A percentile compares a stretch with the other conserved stretches of the same genome.
Evolutionary conservation across 2,329 filamentous ascomycete species (phyloP).

Genomic region (Aspergillus uvarum): DNA sequence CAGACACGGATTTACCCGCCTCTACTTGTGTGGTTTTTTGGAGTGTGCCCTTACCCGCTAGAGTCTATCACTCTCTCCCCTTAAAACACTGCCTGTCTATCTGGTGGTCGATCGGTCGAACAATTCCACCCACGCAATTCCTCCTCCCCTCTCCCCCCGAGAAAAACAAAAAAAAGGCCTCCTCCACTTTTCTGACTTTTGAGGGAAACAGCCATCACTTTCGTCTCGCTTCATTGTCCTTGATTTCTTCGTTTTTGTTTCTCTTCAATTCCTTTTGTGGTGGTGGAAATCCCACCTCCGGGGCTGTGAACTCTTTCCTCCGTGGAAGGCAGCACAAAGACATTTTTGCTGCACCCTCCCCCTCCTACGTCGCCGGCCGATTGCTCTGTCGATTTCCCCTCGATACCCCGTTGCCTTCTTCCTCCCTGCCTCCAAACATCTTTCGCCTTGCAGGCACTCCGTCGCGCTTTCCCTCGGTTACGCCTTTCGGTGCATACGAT

Average conservation of each 20-base stretch:
- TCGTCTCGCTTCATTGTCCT: neutral
- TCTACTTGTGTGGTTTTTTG: constrained; percentile 20
- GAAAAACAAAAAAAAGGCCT: constrained; percentile 5
- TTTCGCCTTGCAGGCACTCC: constrained; percentile 11
- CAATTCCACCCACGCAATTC: neutral
- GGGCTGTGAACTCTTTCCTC: constrained; percentile 7
- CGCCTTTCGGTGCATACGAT: neutral
- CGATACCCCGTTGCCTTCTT: constrained; percentile 2
- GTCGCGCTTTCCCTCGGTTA: constrained; percentile 4
- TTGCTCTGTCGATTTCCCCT: constrained; percentile 19
- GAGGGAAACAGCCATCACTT: constrained; percentile 11
- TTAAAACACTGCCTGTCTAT: constrained; percentile 21
- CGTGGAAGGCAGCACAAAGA: constrained; percentile 18
- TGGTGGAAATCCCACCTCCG: neutral
- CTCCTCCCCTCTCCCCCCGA: constrained; percentile 6
- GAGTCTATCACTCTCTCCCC: constrained; percentile 26
- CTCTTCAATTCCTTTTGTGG: constrained; percentile 10
- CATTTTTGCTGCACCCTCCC: constrained; percentile 19
- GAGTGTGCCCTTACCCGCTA: constrained; percentile 25
- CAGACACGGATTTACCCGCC: constrained; percentile 2
- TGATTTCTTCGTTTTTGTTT: constrained; percentile 9
- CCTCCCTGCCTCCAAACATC: neutral
- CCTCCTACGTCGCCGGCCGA: constrained; percentile 20
- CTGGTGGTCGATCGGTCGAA: constrained; percentile 18
- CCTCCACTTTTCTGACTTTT: constrained; percentile 14